A percentile compares a stretch with the other conserved stretches of the same genome.
Evolutionary conservation across 768 basidiomycete species (phyloP).

Genomic region (Boletus reticulatus): DNA sequence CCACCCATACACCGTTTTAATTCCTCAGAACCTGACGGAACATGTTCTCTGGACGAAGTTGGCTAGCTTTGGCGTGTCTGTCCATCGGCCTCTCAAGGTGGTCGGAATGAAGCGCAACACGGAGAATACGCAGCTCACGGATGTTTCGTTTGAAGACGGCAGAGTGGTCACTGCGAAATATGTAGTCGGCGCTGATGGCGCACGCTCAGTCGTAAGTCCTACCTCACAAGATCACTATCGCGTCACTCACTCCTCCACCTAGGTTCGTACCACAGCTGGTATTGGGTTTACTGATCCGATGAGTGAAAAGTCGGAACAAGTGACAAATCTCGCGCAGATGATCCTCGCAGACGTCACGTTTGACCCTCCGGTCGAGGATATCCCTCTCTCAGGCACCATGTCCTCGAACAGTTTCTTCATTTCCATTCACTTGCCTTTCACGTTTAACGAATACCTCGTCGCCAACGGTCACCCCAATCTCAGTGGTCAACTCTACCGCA

Average conservation of each 20-base stretch:
- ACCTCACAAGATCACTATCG: background rate
- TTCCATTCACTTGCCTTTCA: conserved; percentile 8
- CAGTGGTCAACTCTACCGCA: conserved; percentile 33
- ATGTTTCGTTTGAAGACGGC: conserved; percentile 10
- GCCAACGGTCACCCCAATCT: conserved; percentile 9
- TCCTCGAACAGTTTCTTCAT: conserved; percentile 14
- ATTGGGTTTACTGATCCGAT: conserved; percentile 47
- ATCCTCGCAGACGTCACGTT: conserved; percentile 19
- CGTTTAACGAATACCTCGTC: conserved; percentile 19
- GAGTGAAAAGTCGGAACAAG: conserved; percentile 20
- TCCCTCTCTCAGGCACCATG: background rate
- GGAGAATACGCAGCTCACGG: background rate
- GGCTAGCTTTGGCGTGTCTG: conserved; percentile 26
- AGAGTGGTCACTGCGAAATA: background rate
- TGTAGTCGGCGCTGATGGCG: conserved; percentile 44
- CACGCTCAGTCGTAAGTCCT: conserved; percentile 6
- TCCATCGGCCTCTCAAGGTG: background rate
- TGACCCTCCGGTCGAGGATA: background rate
- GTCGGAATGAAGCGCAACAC: background rate
- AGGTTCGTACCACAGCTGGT: conserved; percentile 45
- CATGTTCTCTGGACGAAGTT: conserved; percentile 35
- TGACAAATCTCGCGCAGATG: conserved; percentile 33
- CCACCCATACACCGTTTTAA: conserved; percentile 35
- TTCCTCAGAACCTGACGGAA: background rate
- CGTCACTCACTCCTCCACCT: background rate